Evolutionary conservation across 164 flowering plant genomes (phyloP).

Genomic region (Buxus sempervirens): DNA sequence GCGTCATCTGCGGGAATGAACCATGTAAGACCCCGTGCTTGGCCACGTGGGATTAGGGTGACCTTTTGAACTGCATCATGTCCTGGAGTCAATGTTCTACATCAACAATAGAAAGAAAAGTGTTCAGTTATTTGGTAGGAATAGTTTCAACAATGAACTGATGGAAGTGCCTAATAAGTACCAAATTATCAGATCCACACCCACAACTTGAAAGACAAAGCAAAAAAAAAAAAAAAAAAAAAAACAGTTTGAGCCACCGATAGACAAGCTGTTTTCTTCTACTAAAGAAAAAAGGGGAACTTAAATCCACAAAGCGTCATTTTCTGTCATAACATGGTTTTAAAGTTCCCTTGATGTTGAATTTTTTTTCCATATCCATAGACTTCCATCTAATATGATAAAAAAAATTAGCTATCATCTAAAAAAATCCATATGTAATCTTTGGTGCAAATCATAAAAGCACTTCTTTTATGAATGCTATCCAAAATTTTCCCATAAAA

Average conservation of each 20-base stretch:
- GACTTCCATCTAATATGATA: no score
- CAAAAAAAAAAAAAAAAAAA: no score
- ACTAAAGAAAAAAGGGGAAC: neutral
- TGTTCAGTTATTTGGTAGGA: neutral
- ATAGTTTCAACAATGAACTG: neutral
- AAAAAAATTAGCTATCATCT: no score
- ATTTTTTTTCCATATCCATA: no score
- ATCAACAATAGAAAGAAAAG: slow-evolving; percentile 5
- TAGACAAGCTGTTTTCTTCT: neutral
- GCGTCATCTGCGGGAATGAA: slow-evolving; percentile 82
- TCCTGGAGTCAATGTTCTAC: slow-evolving; percentile 88
- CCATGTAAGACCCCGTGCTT: slow-evolving; percentile 85
- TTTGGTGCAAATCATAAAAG: no score
- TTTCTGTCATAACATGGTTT: neutral
- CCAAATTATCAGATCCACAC: neutral
- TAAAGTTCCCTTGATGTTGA: neutral
- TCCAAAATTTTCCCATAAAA: no score
- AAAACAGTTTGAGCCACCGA: neutral
- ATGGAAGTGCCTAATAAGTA: neutral
- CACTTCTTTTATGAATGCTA: no score
- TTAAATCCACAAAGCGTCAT: no score
- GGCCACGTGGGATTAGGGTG: slow-evolving; percentile 81
- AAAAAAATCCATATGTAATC: no score
- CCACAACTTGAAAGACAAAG: neutral
- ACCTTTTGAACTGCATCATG: slow-evolving; percentile 92